A percentile compares a stretch with the other conserved stretches of the same genome.
These are phyloP conservation scores for Aspergillus sp. DNA, from an alignment of 2,329 filamentous ascomycete species.

Conservation along the genomic window DNA sequence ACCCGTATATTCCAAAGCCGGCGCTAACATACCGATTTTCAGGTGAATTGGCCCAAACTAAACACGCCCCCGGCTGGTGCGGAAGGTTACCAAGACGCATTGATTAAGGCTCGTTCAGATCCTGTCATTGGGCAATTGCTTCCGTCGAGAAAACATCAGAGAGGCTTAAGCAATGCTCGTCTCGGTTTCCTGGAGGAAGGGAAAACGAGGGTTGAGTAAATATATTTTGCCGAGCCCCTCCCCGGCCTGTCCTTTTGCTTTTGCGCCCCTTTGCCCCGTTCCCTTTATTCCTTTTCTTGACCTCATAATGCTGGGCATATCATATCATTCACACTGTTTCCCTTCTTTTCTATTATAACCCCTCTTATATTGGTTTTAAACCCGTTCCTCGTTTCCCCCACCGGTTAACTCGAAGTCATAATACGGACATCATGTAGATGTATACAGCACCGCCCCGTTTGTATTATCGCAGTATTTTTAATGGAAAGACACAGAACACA, in stretches of 20 bases:
- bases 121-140: constrained; percentile 76
- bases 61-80: constrained; percentile 83
- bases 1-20: not conserved
- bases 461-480: not conserved
- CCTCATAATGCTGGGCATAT: constrained; percentile 5
- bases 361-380: not conserved
- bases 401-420: not conserved
- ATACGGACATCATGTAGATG: constrained; percentile 5
- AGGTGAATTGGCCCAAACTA: constrained; percentile 98
- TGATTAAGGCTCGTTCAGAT: constrained; percentile 79
- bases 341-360: constrained; percentile 2
- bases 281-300: not conserved
- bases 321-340: not conserved
- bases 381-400: constrained; percentile 8
- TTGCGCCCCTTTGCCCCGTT: not conserved
- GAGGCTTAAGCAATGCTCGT: constrained; percentile 78
- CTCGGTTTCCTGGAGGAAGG: constrained; percentile 90
- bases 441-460: not conserved
- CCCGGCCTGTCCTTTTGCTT: constrained; percentile 2
- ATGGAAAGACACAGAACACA: not conserved
- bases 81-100: constrained; percentile 86
- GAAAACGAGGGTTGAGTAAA: constrained; percentile 89
- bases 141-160: constrained; percentile 63
- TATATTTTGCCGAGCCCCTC: constrained; percentile 4
- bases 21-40: constrained; percentile 8